Evolutionary conservation across 2,329 filamentous ascomycete genomes (phyloP).

Genomic region (Lachnellula hyalina): DNA sequence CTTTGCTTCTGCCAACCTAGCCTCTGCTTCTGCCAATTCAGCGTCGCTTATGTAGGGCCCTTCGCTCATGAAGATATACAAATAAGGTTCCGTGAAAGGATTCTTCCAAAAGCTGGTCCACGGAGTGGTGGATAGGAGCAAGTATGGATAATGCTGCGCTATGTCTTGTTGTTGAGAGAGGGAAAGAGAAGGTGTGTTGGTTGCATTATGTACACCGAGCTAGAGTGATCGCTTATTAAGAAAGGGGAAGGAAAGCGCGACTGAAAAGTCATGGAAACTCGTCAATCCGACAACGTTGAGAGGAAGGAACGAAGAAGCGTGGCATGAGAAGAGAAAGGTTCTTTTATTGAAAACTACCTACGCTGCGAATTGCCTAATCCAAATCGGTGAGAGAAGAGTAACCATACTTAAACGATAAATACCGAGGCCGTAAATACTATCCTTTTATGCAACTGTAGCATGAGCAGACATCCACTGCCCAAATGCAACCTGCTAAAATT

Average conservation of each 20-base stretch:
- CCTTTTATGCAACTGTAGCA: slow-evolving; percentile 18
- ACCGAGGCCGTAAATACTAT: neutral
- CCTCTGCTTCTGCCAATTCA: no score
- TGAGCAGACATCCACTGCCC: slow-evolving; percentile 28
- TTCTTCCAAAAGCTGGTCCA: neutral
- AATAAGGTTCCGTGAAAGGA: neutral
- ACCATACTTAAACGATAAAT: no score
- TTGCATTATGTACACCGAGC: neutral
- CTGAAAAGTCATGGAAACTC: neutral
- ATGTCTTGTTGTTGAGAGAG: slow-evolving; percentile 2
- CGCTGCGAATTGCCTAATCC: neutral
- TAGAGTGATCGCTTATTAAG: neutral
- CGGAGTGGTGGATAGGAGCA: neutral
- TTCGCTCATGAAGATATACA: slow-evolving; percentile 1
- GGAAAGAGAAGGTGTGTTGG: neutral
- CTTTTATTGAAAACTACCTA: neutral
- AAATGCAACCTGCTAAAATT: slow-evolving; percentile 21
- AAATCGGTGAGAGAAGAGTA: neutral
- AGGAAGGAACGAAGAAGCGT: neutral
- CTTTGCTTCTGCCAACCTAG: no score
- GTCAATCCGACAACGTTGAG: neutral
- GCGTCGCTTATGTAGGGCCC: no score
- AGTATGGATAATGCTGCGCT: slow-evolving; percentile 11
- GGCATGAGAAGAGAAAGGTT: neutral
- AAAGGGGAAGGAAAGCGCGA: neutral